A percentile compares a stretch with the other conserved stretches of the same genome.
Evolutionary conservation across 208 protist species (phyloP).

Genomic region (Trypanosomatidae sp.): DNA sequence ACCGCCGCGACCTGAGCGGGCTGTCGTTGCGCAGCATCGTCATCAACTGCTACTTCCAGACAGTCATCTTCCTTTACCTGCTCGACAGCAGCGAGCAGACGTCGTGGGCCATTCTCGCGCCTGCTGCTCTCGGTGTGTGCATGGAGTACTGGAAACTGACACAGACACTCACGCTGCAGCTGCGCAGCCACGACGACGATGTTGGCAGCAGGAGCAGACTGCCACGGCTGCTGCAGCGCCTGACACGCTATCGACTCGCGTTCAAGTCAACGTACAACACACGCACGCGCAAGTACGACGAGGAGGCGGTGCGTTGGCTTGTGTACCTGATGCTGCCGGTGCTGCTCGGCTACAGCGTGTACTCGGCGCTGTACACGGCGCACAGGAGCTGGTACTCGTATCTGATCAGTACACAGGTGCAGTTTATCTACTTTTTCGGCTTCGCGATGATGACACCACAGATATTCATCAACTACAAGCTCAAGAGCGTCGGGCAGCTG

Average conservation of each 20-base stretch:
- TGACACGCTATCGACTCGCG: constrained; percentile 22
- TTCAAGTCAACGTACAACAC: constrained; percentile 61
- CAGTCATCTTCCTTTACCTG: constrained; percentile 97
- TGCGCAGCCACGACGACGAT: background rate
- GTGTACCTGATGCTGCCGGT: constrained; percentile 88
- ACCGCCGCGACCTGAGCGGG: constrained; percentile 91
- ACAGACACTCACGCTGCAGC: constrained; percentile 33
- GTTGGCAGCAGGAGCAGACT: background rate
- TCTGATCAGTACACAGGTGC: constrained; percentile 69
- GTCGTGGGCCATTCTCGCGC: constrained; percentile 89
- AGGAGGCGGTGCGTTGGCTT: constrained; percentile 91
- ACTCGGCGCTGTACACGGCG: constrained; percentile 89
- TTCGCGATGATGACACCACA: constrained; percentile 99
- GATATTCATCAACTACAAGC: constrained; percentile 98
- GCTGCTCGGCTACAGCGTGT: constrained; percentile 89
- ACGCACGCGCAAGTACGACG: constrained; percentile 81
- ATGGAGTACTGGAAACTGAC: constrained; percentile 97
- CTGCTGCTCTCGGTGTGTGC: constrained; percentile 71
- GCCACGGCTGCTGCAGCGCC: background rate
- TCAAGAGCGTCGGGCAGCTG: constrained; percentile 97
- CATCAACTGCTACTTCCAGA: constrained; percentile 89
- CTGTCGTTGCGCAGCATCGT: constrained; percentile 92
- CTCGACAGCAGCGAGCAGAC: constrained; percentile 90
- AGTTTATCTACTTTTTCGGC: constrained; percentile 90
- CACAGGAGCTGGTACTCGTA: constrained; percentile 94